Conservation (phyloP, 768 basidiomycete species). For the Boletus patriciae region DNA sequence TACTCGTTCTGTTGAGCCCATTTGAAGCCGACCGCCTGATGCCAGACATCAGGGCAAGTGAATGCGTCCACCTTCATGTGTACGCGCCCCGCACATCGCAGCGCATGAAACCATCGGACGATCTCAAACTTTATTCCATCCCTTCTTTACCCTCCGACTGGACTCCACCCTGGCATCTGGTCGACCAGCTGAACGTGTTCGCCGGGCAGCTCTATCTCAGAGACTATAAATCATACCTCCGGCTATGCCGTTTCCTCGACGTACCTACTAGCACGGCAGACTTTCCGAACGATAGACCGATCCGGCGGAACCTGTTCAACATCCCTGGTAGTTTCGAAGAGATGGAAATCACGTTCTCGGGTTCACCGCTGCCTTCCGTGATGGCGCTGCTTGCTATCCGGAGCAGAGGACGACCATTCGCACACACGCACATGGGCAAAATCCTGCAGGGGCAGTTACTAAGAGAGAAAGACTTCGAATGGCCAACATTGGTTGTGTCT, state of each 20-base stretch:
- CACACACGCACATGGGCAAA: background rate
- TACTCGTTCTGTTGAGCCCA: conserved; percentile 9
- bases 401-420: background rate
- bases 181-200: conserved; percentile 6
- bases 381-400: background rate
- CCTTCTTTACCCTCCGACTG: conserved; percentile 4
- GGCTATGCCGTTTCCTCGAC: conserved; percentile 24
- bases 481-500: too few species aligned
- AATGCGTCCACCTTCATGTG: conserved; percentile 37
- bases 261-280: conserved; percentile 3
- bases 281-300: background rate
- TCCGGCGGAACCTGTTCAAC: background rate
- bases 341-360: background rate
- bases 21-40: conserved; percentile 40
- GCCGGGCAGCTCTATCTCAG: conserved; percentile 15
- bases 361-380: background rate
- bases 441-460: background rate
- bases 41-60: conserved; percentile 35
- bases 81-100: conserved; percentile 40
- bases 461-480: background rate
- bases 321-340: background rate
- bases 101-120: conserved; percentile 38
- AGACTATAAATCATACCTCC: conserved; percentile 21
- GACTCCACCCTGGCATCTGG: background rate
- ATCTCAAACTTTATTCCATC: conserved; percentile 14